phyloP scores from a whole-genome alignment of 2,329 filamentous ascomycete genomes.

The Colletotrichum somersetense region DNA sequence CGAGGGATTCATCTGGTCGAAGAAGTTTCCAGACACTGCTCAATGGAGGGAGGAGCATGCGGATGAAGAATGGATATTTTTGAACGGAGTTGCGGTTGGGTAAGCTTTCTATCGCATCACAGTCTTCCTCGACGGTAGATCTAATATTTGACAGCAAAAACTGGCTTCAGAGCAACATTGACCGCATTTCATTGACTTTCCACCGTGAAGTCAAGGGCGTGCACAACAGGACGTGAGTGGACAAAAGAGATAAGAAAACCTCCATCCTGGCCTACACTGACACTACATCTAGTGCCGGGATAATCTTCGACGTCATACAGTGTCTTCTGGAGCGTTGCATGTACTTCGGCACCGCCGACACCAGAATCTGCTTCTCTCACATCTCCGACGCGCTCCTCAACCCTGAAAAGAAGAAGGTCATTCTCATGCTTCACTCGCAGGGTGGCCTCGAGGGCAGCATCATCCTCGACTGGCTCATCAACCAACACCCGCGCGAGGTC shows the following conservation, averaged over 20 bases:
- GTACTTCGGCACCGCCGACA: slow-evolving; percentile 76
- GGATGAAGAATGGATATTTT: slow-evolving; percentile 81
- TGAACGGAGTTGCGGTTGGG: slow-evolving; percentile 79
- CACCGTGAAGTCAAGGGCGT: slow-evolving; percentile 78
- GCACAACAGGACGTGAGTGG: slow-evolving; percentile 73
- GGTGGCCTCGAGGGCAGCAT: slow-evolving; percentile 81
- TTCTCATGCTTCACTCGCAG: slow-evolving; percentile 82
- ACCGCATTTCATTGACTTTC: slow-evolving; percentile 79
- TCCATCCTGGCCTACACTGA: not conserved
- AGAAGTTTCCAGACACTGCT: slow-evolving; percentile 54
- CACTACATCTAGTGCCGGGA: slow-evolving; percentile 56
- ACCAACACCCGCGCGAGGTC: slow-evolving; percentile 75
- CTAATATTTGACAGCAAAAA: slow-evolving; percentile 58
- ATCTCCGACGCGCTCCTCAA: slow-evolving; percentile 75
- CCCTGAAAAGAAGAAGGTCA: slow-evolving; percentile 72
- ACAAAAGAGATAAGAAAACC: accelerated
- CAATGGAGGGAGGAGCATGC: slow-evolving; percentile 52
- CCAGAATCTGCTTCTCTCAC: slow-evolving; percentile 70
- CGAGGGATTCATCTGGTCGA: slow-evolving; percentile 57
- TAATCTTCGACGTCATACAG: slow-evolving; percentile 83
- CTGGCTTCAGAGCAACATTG: slow-evolving; percentile 78
- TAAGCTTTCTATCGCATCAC: slow-evolving; percentile 50
- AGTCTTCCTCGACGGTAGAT: not conserved
- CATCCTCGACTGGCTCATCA: slow-evolving; percentile 81
- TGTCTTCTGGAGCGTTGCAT: slow-evolving; percentile 83